A percentile compares a stretch with the other conserved stretches of the same genome.
These are phyloP conservation scores for Trapa incisa DNA, from an alignment of 345 rosid species.

Conservation along the genomic window DNA sequence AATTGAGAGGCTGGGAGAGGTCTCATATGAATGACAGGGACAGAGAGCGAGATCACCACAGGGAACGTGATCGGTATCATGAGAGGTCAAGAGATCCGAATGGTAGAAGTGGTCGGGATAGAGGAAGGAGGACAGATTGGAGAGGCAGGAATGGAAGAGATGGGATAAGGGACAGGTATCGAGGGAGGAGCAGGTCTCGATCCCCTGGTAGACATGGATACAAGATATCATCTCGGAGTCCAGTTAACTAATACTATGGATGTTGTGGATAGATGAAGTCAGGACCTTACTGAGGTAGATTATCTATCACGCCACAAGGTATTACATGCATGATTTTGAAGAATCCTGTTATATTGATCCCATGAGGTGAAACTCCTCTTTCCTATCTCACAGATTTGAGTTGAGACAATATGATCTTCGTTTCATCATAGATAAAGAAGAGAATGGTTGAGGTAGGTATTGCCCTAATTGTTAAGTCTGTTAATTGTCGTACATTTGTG, in stretches of 20 bases:
- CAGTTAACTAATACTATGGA: constrained; percentile 46
- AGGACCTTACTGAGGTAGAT: constrained; percentile 12
- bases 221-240: constrained; percentile 70
- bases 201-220: constrained; percentile 72
- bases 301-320: constrained; percentile 29
- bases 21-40: constrained; percentile 40
- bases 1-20: constrained; percentile 61
- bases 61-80: constrained; percentile 46
- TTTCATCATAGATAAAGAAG: constrained; percentile 55
- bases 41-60: constrained; percentile 23
- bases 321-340: constrained; percentile 34
- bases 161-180: constrained; percentile 40
- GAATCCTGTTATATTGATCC: constrained; percentile 25
- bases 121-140: constrained; percentile 43
- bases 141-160: constrained; percentile 71
- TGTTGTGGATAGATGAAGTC: constrained; percentile 40
- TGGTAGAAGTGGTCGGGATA: constrained; percentile 44
- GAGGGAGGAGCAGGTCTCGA: constrained; percentile 64
- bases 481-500: constrained; percentile 17
- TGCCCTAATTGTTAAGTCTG: constrained; percentile 20
- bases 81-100: constrained; percentile 51
- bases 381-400: constrained; percentile 76
- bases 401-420: constrained; percentile 35
- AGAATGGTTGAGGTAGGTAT: constrained; percentile 82
- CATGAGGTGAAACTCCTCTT: constrained; percentile 41